Percentiles rank a stretch among this genome's conserved stretches.
Evolutionary conservation across 179 eudicot species (phyloP).

Genomic region (Beta macrorhiza): DNA sequence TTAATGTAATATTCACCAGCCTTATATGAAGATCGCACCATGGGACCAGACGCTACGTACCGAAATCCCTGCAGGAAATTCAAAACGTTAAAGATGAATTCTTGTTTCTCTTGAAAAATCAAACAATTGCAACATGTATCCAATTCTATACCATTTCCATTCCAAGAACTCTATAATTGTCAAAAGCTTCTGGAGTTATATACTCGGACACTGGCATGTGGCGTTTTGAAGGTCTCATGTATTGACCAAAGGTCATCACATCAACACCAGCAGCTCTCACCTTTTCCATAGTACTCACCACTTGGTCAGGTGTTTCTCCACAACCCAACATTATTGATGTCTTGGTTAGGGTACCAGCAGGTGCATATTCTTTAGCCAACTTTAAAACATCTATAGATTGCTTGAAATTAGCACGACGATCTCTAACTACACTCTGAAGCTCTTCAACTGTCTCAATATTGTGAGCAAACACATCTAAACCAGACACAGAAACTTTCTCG

Average conservation of each 20-base stretch:
- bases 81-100: conserved; percentile 2
- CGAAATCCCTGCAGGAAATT: conserved; percentile 70
- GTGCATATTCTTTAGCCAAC: conserved; percentile 84
- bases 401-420: conserved; percentile 89
- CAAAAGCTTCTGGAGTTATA: conserved; percentile 89
- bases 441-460: conserved; percentile 97
- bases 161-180: conserved; percentile 72
- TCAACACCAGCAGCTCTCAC: conserved; percentile 98
- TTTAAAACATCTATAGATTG: conserved; percentile 82
- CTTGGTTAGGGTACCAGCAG: conserved; percentile 89
- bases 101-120: not conserved
- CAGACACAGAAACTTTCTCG: conserved; percentile 83
- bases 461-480: conserved; percentile 90
- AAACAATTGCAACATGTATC: not conserved
- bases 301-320: conserved; percentile 96
- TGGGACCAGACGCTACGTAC: conserved; percentile 95
- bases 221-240: conserved; percentile 94
- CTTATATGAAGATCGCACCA: conserved; percentile 95
- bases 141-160: conserved; percentile 71
- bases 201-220: conserved; percentile 94
- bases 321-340: conserved; percentile 96
- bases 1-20: conserved; percentile 94
- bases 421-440: conserved; percentile 85
- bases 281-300: conserved; percentile 89
- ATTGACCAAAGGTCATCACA: conserved; percentile 97